Evolutionary conservation across 2,329 filamentous ascomycete genomes (phyloP).

Genomic region (Penicillium oxalicum): DNA sequence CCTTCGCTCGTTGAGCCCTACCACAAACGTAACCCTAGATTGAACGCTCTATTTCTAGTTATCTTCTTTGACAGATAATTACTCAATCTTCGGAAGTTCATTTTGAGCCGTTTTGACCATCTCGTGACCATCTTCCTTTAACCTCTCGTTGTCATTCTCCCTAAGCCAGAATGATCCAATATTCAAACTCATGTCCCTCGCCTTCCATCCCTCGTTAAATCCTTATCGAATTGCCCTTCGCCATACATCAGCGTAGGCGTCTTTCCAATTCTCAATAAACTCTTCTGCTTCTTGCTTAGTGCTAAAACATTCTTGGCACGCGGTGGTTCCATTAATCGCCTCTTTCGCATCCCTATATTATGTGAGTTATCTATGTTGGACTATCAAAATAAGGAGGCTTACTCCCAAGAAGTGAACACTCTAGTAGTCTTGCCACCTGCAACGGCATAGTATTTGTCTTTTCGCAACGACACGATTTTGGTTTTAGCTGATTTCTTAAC

Average conservation of each 20-base stretch:
- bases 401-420: background rate
- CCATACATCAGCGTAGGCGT: background rate
- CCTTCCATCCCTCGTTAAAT: background rate
- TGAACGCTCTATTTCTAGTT: constrained; percentile 1
- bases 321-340: background rate
- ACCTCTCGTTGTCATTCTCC: constrained; percentile 1
- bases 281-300: background rate
- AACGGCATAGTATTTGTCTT: background rate
- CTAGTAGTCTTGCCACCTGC: background rate
- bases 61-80: constrained; percentile 1
- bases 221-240: background rate
- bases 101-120: constrained; percentile 1
- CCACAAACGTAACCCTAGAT: background rate
- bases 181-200: background rate
- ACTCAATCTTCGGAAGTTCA: constrained; percentile 2
- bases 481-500: background rate
- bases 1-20: constrained; percentile 2
- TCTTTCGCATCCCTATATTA: background rate
- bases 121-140: constrained; percentile 1
- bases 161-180: background rate
- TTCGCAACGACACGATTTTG: background rate
- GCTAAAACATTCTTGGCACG: background rate
- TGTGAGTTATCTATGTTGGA: background rate
- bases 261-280: background rate
- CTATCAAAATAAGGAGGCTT: background rate